phyloP scores from a whole-genome alignment of 2,329 filamentous ascomycete genomes.

The Penicillium vulpinum region DNA sequence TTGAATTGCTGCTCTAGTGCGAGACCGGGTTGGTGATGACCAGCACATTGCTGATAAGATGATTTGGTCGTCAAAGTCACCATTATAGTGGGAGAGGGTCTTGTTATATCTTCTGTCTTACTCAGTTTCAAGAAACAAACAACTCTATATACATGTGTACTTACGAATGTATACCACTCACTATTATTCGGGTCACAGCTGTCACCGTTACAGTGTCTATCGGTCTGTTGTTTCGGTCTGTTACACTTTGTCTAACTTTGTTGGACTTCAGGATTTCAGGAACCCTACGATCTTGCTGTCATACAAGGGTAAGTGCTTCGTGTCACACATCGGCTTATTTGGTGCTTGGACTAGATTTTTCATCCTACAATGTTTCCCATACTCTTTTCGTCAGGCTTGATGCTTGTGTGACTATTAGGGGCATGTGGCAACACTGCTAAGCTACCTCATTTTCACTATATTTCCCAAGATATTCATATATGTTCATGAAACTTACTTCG shows the following conservation, averaged over 20 bases:
- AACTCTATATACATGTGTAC: not conserved
- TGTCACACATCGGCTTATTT: not conserved
- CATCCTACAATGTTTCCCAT: not conserved
- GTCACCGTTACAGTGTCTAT: slow-evolving; percentile 8
- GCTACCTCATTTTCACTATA: not conserved
- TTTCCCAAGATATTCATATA: not conserved
- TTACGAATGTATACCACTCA: not conserved
- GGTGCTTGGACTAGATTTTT: not conserved
- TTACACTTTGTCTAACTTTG: slow-evolving; percentile 3
- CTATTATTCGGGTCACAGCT: not conserved
- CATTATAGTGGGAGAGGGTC: not conserved
- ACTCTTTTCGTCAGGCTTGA: not conserved
- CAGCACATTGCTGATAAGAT: slow-evolving; percentile 16
- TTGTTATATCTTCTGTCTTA: not conserved
- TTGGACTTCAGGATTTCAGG: not conserved
- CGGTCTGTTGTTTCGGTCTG: not conserved
- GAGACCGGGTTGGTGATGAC: slow-evolving; percentile 4
- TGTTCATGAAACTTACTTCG: not conserved
- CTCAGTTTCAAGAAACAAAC: not conserved
- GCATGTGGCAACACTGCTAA: not conserved
- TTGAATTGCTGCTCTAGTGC: not conserved
- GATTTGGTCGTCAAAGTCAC: not conserved
- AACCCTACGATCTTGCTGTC: not conserved
- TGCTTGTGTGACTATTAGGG: not conserved
- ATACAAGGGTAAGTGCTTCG: not conserved